Base-by-base conservation (phyloP, 2,329 filamentous ascomycete genomes). In the Talaromyces islandicus region DNA sequence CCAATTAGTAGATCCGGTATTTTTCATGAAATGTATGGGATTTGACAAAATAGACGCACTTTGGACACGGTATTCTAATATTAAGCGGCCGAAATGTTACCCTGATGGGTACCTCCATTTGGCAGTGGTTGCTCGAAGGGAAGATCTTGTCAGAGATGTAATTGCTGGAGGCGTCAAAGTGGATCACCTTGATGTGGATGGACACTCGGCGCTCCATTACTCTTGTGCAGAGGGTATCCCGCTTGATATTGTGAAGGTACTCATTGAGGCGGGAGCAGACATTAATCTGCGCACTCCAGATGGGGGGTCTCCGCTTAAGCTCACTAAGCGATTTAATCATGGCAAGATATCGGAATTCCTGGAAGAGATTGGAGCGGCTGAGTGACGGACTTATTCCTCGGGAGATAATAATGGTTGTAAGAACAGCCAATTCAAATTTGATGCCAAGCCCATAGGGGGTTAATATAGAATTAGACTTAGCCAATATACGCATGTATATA, bases 11-110 rank as follows among this genome's bases (percentile, higher is more conserved):
- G 51, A 60, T 19, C 58, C 56, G 29, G 46, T 38, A 1, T 35
- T 62, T 25, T 62, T 62, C 50, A 32, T 62, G 46, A 48, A 29
- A 54, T 50, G 32, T n/a, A 62, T 58, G 6, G 38, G 41, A 27
- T 19, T 62, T 19, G 38, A 61, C 35, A 19, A 52, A 19, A 21
- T 61, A 21, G 51, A 58, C 12, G 43, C 19, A 6, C 35, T 62
- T 27, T 57, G 50, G 55, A 48, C 55, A 41, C 54, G 61, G 3
- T 61, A 61, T 25, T 48, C 24, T 1, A 35, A 35, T n/a, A 5
- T 56, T 12, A 35, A 52, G 24, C 17, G 24, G 14, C 3, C 25
- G 2, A 48, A 12, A 35, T 9, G 11, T 17, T 61, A 61, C 50
- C 51, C 50, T 27, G 25, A 56, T 9, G 59, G 54, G n/a, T 58